Evolutionary conservation across 2,329 filamentous ascomycete genomes (phyloP), one percentile per base, ranked within the genome.

Genomic region (Fusarium subglutinans): DNA sequence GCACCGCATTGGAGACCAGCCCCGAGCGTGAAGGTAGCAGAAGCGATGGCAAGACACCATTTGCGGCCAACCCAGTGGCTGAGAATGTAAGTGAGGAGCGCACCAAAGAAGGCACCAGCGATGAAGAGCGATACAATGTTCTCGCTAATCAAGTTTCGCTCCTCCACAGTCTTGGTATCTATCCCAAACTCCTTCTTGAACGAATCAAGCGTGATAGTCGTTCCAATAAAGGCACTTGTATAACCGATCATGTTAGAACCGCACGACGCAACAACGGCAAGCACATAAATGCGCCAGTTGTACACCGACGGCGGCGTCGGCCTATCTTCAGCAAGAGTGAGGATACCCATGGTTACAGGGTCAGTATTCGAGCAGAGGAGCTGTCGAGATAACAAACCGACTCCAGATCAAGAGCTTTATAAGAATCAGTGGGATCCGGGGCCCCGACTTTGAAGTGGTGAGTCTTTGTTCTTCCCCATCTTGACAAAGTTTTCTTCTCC

Each of bases 71-170:
- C 24, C 61, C 62, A 75, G 26, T 76, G 69, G 37, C 74, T 76
- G 18, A 76, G 66, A 8, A 76, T 8, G 73, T 91, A 92, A 28
- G 87, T 89, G 63, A 89, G 84, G 59, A 92, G 83, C 3, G 90
- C 87, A 18, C 91, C 91, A 69, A 93, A 93, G 81, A 93, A 93
- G 28, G 91, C 91, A 59, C 91, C 91, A 15, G 91, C 91, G 79
- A 93, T 91, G 80, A 92, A 92, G 51, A 88, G 86, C 15, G 89
- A 91, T 44, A 92, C 90, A 56, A 69, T 68, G 3, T 69, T 69
- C 35, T 69, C 66, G 5, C 66, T 69, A 11, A 69, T 69, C 30
- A 69, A 77, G 67, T 88, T 85, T 13, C 87, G 80, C 40, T 87
- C 74, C 2, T 79, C 71, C 0, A 76, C 70, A 5, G 78, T 80